Evolutionary conservation across 73 alveolate species (phyloP).

Genomic region (Loxodes magnus): DNA sequence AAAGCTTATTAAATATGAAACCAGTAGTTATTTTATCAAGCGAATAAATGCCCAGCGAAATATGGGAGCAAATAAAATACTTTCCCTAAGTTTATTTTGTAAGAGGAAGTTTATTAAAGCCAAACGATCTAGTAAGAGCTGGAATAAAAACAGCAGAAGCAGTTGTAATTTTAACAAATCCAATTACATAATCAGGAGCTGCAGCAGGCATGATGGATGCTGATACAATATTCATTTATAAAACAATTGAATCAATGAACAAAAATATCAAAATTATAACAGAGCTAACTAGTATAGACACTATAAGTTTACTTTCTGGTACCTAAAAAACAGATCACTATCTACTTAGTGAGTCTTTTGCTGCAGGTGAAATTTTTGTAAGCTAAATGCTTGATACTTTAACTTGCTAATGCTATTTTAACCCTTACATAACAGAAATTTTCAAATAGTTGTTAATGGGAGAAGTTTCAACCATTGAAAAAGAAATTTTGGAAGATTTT

Average conservation of each 20-base stretch:
- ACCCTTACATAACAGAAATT: constrained; percentile 79
- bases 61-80: constrained; percentile 81
- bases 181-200: constrained; percentile 46
- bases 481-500: constrained; percentile 33
- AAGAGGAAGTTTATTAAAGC: constrained; percentile 84
- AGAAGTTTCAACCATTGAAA: constrained; percentile 62
- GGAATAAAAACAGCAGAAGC: constrained; percentile 83
- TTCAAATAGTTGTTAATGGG: constrained; percentile 88
- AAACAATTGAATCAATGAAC: constrained; percentile 67
- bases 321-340: constrained; percentile 65
- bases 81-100: constrained; percentile 81
- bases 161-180: constrained; percentile 70
- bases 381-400: constrained; percentile 89
- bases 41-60: constrained; percentile 79
- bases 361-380: constrained; percentile 89
- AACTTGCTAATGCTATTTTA: constrained; percentile 87
- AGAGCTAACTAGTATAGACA: constrained; percentile 74
- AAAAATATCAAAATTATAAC: constrained; percentile 66
- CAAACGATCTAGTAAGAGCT: constrained; percentile 81
- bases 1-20: constrained; percentile 53
- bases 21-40: constrained; percentile 79
- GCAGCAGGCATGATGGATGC: constrained; percentile 83
- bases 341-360: constrained; percentile 84
- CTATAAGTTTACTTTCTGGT: constrained; percentile 64
- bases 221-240: constrained; percentile 89